Evolutionary conservation across 129 eudicot genomes (phyloP), one percentile per base, ranked within the genome.

Genomic region (Escallonia rubra): DNA sequence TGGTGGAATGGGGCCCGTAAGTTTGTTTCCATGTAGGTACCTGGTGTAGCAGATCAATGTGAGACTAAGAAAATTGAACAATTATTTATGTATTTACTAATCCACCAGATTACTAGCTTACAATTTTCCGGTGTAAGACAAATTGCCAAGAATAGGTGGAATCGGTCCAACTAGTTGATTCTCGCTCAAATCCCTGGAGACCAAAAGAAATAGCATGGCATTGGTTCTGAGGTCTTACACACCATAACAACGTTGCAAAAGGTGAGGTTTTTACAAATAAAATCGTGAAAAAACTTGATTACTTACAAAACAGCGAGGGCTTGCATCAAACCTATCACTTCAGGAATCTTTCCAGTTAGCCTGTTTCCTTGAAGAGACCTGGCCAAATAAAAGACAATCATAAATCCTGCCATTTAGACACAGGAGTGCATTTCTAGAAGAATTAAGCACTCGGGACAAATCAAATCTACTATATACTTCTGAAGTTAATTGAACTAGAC

Each of bases 91-190:
- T 2, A 8, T 14, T 13, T 3, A 39, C 1, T 23, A 23, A 23
- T 7, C 59, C 4, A 7, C 13, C 2, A 42, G 4, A 16, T 4
- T 7, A 48, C 7, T 63, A 16, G 82, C 96, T 78, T 63, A 91
- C 97, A 91, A 83, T 73, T 91, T 91, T 10, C 96, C 97, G 0
- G 97, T 91, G 76, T 82, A 91, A 11, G 97, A 85, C 47, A 91
- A 69, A 79, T 91, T 91, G 65, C 97, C 97, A 67, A 91, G 74
- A 68, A 87, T 91, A 7, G 92, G 88, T 4, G 97, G 97, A 51
- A 91, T 91, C 42, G 92, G 79, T 71, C 97, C 97, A 47, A 87
- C 86, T 46, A 91, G 68, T 64, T 87, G 79, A 76, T 91, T 91
- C 64, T 87, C 96, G 54, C 97, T 91, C 65, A 91, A 72, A 74